Conservation (phyloP, 1,284 basidiomycete genomes). For the Austropuccinia psidii region DNA sequence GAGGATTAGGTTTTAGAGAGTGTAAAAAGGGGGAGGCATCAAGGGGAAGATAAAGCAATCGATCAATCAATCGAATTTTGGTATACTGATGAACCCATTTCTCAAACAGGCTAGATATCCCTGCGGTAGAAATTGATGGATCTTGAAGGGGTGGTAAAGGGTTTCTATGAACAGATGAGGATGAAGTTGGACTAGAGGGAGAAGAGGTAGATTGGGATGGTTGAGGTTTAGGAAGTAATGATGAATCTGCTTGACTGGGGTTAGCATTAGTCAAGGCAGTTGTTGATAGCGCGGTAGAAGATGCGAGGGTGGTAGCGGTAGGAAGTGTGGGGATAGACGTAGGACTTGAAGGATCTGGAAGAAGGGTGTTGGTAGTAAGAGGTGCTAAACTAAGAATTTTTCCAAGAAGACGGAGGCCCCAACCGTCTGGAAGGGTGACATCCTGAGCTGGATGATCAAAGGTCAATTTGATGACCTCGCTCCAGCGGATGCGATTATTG, state of each 20-base stretch:
- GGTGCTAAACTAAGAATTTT: conserved; percentile 32
- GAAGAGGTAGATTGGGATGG: conserved; percentile 13
- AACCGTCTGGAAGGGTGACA: conserved; percentile 22
- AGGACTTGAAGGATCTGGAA: conserved; percentile 1
- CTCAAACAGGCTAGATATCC: conserved; percentile 31
- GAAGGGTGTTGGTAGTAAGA: not conserved
- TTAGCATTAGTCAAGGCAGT: not conserved
- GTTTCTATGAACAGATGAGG: not conserved
- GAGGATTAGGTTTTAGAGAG: conserved; percentile 29
- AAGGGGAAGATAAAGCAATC: conserved; percentile 28
- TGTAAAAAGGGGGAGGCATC: conserved; percentile 36
- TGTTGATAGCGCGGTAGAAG: not conserved
- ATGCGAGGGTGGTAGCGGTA: not conserved
- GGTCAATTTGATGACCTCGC: conserved; percentile 18
- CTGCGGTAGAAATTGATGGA: conserved; percentile 6
- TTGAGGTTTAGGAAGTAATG: not conserved
- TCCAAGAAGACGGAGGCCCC: conserved; percentile 32
- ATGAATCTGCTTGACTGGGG: not conserved
- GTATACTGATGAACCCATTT: conserved; percentile 15
- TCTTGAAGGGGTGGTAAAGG: not conserved
- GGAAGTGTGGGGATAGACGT: not conserved
- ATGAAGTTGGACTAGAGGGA: conserved; percentile 7
- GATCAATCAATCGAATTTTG: conserved; percentile 32
- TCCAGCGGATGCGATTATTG: conserved; percentile 30
- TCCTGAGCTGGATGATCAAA: conserved; percentile 24